Evolutionary conservation across 2,329 filamentous ascomycete genomes (phyloP).

Genomic region (Epicoccum sorghinum): DNA sequence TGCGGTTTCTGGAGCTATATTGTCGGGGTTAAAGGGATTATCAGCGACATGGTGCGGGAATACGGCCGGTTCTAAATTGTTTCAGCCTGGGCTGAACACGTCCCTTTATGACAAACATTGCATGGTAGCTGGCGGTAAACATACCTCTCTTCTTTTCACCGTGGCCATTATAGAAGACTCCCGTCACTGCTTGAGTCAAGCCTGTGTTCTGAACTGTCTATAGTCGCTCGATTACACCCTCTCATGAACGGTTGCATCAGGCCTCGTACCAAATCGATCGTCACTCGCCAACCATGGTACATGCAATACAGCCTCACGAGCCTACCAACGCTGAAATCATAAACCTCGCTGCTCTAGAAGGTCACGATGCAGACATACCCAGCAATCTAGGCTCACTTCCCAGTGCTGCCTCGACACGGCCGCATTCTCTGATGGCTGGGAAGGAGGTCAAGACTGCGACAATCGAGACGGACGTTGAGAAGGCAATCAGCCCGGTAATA

Average conservation of each 20-base stretch:
- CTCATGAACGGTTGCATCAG: neutral
- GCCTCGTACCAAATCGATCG: neutral
- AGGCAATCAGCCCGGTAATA: slow-evolving; percentile 22
- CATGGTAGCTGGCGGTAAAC: neutral
- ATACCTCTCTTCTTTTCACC: neutral
- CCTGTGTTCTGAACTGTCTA: neutral
- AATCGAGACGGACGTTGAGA: slow-evolving; percentile 39
- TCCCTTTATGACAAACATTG: slow-evolving; percentile 4
- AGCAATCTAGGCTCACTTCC: slow-evolving; percentile 39
- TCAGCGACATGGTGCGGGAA: slow-evolving; percentile 1
- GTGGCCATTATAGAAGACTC: neutral
- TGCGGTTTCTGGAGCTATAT: neutral
- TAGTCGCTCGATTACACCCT: neutral
- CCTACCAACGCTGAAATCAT: slow-evolving; percentile 43
- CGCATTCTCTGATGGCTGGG: slow-evolving; percentile 14
- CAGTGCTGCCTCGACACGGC: slow-evolving; percentile 16
- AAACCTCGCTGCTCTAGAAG: slow-evolving; percentile 44
- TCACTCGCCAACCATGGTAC: slow-evolving; percentile 1
- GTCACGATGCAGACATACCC: slow-evolving; percentile 50
- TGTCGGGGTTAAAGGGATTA: neutral
- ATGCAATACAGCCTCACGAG: slow-evolving; percentile 10
- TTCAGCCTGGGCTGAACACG: neutral
- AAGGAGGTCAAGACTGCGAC: slow-evolving; percentile 11
- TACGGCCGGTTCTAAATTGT: neutral
- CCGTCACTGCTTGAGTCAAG: no score